Percentiles rank a stretch among this genome's conserved stretches.
These are phyloP conservation scores for Pinus albicaulis DNA, from an alignment of 75 land plant species.

Conservation along the genomic window DNA sequence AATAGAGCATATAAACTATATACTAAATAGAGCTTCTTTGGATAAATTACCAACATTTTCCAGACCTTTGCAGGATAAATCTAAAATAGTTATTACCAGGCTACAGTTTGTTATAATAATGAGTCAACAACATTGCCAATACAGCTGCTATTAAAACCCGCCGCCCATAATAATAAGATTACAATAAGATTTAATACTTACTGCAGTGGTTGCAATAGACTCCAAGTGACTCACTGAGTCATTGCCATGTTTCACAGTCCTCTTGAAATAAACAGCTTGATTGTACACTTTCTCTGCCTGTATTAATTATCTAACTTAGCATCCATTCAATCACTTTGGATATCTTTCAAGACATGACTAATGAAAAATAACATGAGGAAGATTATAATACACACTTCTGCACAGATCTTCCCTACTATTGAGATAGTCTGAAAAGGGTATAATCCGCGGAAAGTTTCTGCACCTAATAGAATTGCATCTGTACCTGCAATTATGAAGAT, in stretches of 20 bases:
- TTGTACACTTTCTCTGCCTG: constrained; percentile 63
- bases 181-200: constrained; percentile 17
- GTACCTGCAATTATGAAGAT: constrained; percentile 19
- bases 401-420: constrained; percentile 43
- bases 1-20: neutral
- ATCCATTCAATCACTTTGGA: neutral
- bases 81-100: neutral
- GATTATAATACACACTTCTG: constrained; percentile 20
- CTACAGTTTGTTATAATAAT: neutral
- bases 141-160: neutral
- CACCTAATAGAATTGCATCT: constrained; percentile 55
- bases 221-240: neutral
- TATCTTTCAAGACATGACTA: neutral
- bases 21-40: neutral
- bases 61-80: neutral
- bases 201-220: neutral
- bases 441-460: constrained; percentile 48
- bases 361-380: neutral
- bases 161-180: neutral
- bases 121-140: too few species aligned
- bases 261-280: constrained; percentile 29
- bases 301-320: neutral
- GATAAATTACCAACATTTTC: neutral
- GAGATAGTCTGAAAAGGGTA: constrained; percentile 47
- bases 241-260: neutral